Base-by-base conservation (phyloP, 2,329 filamentous ascomycete genomes). In the Onygenales sp. region DNA sequence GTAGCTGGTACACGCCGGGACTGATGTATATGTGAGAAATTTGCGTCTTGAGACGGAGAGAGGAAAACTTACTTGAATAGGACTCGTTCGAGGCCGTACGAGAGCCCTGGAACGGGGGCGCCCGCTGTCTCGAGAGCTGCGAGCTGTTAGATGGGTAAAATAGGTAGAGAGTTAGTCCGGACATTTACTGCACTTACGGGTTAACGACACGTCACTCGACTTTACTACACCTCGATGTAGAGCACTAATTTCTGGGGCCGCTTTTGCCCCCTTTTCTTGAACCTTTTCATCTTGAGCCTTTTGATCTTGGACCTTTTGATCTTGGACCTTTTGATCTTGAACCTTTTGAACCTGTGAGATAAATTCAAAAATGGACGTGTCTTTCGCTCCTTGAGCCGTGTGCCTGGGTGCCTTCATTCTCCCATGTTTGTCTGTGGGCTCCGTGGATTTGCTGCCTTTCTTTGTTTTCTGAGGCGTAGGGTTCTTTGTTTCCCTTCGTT, bases 1-100 rank as follows among this genome's bases (percentile, higher is more conserved):
- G 91, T 50, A 98, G 79, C 49, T 88, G 85, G 67, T 96, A 95
- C 39, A 96, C 88, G 21, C 93, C 91, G 2, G 86, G 86, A 63
- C 74, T 78, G 47, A 6, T 53, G 9, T 17, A 6, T 13, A 11
- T 52, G 36, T 34, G 45, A 46, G 52, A 39, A 33, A 59, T 56
- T 34, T 37, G 40, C 37, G 43, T 32, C 33, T 7, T 9, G 17
- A 44, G 17, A 6, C 32, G 36, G 9, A 33, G 34, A 9, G 10
- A 42, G 34, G 34, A 31, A 46, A 36, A 55, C 76, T 58, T 71
- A 79, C 69, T 96, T 98, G 78, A 98, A 98, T 2, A 98, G 74
- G n/a, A 94, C 92, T 53, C 90, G 80, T 57, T 95, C 88, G 34
- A 96, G 76, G 6, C 87, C 86, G 65, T 93, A 86, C 2, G 81